Evolutionary conservation across 805 yeast genomes (phyloP).

Genomic region (Yamadazyma philogaea): DNA sequence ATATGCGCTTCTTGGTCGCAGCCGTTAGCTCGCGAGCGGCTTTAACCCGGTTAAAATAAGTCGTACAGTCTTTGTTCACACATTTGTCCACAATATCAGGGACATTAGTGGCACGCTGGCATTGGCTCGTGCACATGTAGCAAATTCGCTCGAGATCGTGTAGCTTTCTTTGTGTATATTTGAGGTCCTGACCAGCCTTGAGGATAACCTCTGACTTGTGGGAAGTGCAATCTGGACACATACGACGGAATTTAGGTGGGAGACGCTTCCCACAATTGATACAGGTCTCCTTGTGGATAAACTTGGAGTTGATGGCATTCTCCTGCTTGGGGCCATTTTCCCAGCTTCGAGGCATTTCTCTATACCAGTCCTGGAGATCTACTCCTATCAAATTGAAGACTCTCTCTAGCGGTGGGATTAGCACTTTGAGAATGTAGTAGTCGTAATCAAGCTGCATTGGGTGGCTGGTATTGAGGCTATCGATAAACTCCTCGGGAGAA

Average conservation of each 20-base stretch:
- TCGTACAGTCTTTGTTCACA: slow-evolving; percentile 14
- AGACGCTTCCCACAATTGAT: slow-evolving; percentile 23
- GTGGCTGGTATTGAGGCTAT: slow-evolving; percentile 24
- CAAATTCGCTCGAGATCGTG: slow-evolving; percentile 5
- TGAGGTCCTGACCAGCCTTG: slow-evolving; percentile 1
- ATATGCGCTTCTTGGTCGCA: neutral
- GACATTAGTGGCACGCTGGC: neutral
- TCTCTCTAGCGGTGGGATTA: slow-evolving; percentile 88
- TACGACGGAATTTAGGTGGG: neutral
- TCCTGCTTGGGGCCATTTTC: neutral
- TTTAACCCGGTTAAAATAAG: slow-evolving; percentile 12
- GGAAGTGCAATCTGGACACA: slow-evolving; percentile 9
- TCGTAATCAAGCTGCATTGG: slow-evolving; percentile 65
- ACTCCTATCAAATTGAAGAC: slow-evolving; percentile 81
- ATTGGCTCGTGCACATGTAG: slow-evolving; percentile 5
- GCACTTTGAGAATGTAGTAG: slow-evolving; percentile 78
- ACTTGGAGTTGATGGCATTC: slow-evolving; percentile 10
- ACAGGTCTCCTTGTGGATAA: slow-evolving; percentile 20
- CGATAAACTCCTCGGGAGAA: slow-evolving; percentile 71
- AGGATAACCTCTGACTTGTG: slow-evolving; percentile 3
- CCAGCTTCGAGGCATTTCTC: slow-evolving; percentile 51
- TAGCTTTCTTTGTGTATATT: slow-evolving; percentile 3
- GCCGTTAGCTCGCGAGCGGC: slow-evolving; percentile 6
- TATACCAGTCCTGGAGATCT: slow-evolving; percentile 72
- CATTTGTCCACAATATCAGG: slow-evolving; percentile 5